Evolutionary conservation across 305 asterid genomes (phyloP).

Genomic region (Fraxinus angustifolia): DNA sequence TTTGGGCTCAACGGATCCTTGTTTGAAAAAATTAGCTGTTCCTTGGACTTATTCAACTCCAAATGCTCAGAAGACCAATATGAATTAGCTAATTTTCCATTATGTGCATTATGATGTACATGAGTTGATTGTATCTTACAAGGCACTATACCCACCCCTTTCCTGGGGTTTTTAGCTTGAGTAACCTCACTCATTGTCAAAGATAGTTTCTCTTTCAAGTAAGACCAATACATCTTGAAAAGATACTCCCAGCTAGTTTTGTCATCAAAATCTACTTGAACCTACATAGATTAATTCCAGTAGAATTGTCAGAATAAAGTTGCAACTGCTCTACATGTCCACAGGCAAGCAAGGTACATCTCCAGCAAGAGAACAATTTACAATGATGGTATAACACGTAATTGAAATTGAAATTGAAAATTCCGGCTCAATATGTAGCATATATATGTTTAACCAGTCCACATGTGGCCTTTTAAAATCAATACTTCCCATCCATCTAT

Average conservation of each 20-base stretch:
- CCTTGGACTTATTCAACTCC: conserved; percentile 44
- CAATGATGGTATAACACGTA: neutral
- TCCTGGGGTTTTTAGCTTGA: conserved; percentile 63
- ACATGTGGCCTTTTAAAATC: neutral
- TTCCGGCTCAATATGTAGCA: neutral
- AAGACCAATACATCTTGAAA: conserved; percentile 82
- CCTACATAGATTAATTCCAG: conserved; percentile 41
- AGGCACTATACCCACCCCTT: conserved; percentile 32
- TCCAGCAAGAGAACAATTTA: neutral
- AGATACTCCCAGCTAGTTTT: conserved; percentile 85
- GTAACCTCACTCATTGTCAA: conserved; percentile 60
- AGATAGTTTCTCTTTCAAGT: conserved; percentile 58
- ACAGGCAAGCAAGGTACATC: neutral
- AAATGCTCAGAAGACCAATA: conserved; percentile 29
- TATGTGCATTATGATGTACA: conserved; percentile 26
- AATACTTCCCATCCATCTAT: neutral
- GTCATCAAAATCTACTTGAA: conserved; percentile 87
- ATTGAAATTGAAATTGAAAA: neutral
- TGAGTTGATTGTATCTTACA: conserved; percentile 31
- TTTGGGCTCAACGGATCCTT: conserved; percentile 31
- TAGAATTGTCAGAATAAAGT: conserved; percentile 15
- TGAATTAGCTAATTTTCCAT: conserved; percentile 31
- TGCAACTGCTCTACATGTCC: conserved; percentile 10
- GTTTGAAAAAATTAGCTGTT: conserved; percentile 29
- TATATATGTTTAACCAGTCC: neutral